Conservation (phyloP, 2,329 filamentous ascomycete species). For the Xylariaceae sp. region DNA sequence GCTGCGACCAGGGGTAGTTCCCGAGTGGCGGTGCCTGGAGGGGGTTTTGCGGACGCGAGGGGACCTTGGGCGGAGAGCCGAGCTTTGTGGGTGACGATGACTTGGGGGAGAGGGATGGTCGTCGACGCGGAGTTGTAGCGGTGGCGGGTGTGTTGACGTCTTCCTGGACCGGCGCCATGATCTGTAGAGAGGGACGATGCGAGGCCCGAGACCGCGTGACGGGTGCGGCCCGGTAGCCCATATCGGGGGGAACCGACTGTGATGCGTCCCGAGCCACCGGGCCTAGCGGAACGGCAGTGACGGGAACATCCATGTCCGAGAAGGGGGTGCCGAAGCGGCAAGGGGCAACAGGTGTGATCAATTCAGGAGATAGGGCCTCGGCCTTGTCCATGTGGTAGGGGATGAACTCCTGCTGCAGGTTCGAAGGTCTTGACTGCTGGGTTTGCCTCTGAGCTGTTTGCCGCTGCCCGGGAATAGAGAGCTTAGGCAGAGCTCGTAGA, state of each 20-base stretch:
- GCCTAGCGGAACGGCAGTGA: slow-evolving; percentile 74
- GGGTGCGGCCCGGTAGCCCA: slow-evolving; percentile 71
- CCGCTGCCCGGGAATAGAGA: slow-evolving; percentile 61
- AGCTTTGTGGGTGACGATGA: slow-evolving; percentile 36
- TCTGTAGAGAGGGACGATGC: slow-evolving; percentile 71
- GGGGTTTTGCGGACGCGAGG: slow-evolving; percentile 43
- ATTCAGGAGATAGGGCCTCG: slow-evolving; percentile 60
- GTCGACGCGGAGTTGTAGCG: slow-evolving; percentile 44
- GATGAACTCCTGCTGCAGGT: slow-evolving; percentile 46
- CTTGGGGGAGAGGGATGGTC: slow-evolving; percentile 46
- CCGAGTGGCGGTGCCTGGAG: slow-evolving; percentile 61
- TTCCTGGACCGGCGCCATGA: slow-evolving; percentile 74
- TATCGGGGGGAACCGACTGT: slow-evolving; percentile 92
- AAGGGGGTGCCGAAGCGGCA: slow-evolving; percentile 87
- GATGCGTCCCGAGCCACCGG: slow-evolving; percentile 80
- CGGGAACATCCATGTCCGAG: slow-evolving; percentile 87
- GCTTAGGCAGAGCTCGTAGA: slow-evolving; percentile 66
- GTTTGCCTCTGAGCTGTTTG: slow-evolving; percentile 29
- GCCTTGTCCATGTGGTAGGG: slow-evolving; percentile 61
- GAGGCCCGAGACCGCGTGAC: slow-evolving; percentile 57
- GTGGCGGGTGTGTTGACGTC: slow-evolving; percentile 54
- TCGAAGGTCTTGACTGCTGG: slow-evolving; percentile 37
- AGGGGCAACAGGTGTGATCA: slow-evolving; percentile 64
- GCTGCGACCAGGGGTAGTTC: slow-evolving; percentile 63
- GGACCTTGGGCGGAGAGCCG: slow-evolving; percentile 44